A percentile compares a stretch with the other conserved stretches of the same genome.
Evolutionary conservation across 2,329 filamentous ascomycete species (phyloP).

Genomic region (Herpotrichia juniperi): DNA sequence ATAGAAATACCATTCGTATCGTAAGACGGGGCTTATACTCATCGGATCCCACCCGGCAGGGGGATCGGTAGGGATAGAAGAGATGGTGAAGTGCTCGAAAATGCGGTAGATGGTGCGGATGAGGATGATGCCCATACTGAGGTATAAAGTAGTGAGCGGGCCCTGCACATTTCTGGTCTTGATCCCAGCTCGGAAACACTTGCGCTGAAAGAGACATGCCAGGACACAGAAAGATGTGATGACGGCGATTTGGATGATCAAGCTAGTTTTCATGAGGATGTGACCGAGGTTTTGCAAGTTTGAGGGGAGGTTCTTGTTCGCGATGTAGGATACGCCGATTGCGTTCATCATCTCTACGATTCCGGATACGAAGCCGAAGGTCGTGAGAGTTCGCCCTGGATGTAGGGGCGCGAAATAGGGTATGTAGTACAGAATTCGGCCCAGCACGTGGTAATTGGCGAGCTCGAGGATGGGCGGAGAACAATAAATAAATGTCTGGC

Average conservation of each 20-base stretch:
- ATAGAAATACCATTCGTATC: slow-evolving; percentile 59
- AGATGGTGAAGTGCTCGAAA: slow-evolving; percentile 59
- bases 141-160: slow-evolving; percentile 51
- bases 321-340: slow-evolving; percentile 53
- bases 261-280: slow-evolving; percentile 53
- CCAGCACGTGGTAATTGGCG: slow-evolving; percentile 64
- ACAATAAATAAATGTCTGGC: slow-evolving; percentile 40
- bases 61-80: slow-evolving; percentile 48
- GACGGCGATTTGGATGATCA: slow-evolving; percentile 57
- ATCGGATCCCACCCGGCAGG: slow-evolving; percentile 37
- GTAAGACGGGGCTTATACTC: slow-evolving; percentile 39
- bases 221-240: slow-evolving; percentile 54
- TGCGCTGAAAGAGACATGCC: slow-evolving; percentile 51
- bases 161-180: slow-evolving; percentile 52
- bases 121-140: slow-evolving; percentile 49
- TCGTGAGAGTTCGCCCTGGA: slow-evolving; percentile 62
- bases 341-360: slow-evolving; percentile 57
- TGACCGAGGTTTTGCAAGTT: slow-evolving; percentile 47
- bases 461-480: slow-evolving; percentile 61
- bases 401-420: slow-evolving; percentile 63
- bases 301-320: slow-evolving; percentile 43
- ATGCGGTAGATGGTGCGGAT: slow-evolving; percentile 58
- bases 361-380: slow-evolving; percentile 58
- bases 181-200: slow-evolving; percentile 44
- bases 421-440: slow-evolving; percentile 63